Evolutionary conservation across 139 green algal species (phyloP), one percentile per base, ranked within the genome.

Genomic region (Trebouxia sp.): DNA sequence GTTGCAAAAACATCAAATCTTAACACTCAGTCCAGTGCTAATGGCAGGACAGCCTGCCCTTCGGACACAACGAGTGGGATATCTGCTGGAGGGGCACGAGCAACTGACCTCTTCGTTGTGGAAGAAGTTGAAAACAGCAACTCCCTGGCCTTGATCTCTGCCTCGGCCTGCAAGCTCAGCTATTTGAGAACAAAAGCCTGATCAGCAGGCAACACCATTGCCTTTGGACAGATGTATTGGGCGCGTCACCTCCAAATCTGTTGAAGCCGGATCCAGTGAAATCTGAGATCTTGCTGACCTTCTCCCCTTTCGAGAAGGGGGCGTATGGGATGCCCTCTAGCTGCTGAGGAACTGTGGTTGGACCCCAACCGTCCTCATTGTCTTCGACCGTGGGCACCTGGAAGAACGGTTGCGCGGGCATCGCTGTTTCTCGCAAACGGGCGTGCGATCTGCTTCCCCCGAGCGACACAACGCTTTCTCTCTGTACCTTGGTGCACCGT

Each of bases 101-200:
- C 20, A 24, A 6, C 87, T 26, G 67, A 97, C 95, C 82, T 98
- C 96, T 65, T 98, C 94, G 43, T 94, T 93, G 51, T 93, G 90
- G 76, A 97, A 94, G 89, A 98, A 99, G 85, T 96, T 97, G 88
- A 99, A 99, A 3, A 98, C 92, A 8, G 92, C 85, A 43, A 84
- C 86, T 67, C 89, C 90, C 30, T 82, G 82, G 24, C 58, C 83
- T 53, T 87, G 81, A 43, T 85, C 87, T 24, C 85, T 75, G 62
- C 82, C 66, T 58, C 83, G 79, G 38, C 55, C 80, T 87, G 79
- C 32, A 85, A n/a, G 42, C 12, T 47, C 32, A 15, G 75, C 22
- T 35, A 37, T 17, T 11, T 24, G 3, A 15, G 42, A 12, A 66
- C 55, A 39, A 77, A 26, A 58, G 50, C 26, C 17, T 55, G 69